Evolutionary conservation across 2,329 filamentous ascomycete species (phyloP).

Genomic region (Colletotrichum orchidophilum): DNA sequence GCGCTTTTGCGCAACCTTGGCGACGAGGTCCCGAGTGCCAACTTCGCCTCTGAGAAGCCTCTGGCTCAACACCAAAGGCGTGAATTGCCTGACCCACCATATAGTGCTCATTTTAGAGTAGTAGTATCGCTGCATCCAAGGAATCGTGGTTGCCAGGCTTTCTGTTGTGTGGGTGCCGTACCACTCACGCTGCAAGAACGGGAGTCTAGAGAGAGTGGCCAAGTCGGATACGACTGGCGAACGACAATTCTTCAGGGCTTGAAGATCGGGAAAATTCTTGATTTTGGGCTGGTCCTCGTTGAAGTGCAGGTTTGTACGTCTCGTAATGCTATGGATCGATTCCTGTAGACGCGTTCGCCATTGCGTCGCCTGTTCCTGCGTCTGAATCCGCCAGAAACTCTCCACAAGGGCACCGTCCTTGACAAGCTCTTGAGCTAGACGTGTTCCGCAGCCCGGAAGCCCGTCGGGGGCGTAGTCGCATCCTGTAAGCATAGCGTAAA

Average conservation of each 20-base stretch:
- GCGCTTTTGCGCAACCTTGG: background rate
- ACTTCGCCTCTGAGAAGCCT: background rate
- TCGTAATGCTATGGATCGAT: background rate
- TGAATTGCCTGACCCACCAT: background rate
- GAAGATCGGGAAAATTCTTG: background rate
- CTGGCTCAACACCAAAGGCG: slow-evolving; percentile 1
- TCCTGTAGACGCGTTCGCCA: background rate
- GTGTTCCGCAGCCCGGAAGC: background rate
- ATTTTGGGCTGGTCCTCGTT: background rate
- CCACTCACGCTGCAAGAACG: background rate
- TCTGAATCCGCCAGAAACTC: background rate
- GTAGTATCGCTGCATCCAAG: background rate
- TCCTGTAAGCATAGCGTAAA: background rate
- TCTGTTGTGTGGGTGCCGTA: background rate
- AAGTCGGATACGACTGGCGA: background rate
- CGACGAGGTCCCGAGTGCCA: background rate
- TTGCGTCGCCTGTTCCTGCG: background rate
- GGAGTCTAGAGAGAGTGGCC: background rate
- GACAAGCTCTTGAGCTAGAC: background rate
- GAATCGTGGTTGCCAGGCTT: background rate
- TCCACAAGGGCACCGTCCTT: background rate
- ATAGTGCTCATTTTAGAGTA: background rate
- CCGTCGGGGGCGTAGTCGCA: slow-evolving; percentile 37
- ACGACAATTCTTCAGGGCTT: background rate
- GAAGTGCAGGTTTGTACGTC: background rate